A percentile compares a stretch with the other conserved stretches of the same genome.
These are phyloP conservation scores for Ogataea allantospora DNA, from an alignment of 805 yeast species.

Conservation along the genomic window DNA sequence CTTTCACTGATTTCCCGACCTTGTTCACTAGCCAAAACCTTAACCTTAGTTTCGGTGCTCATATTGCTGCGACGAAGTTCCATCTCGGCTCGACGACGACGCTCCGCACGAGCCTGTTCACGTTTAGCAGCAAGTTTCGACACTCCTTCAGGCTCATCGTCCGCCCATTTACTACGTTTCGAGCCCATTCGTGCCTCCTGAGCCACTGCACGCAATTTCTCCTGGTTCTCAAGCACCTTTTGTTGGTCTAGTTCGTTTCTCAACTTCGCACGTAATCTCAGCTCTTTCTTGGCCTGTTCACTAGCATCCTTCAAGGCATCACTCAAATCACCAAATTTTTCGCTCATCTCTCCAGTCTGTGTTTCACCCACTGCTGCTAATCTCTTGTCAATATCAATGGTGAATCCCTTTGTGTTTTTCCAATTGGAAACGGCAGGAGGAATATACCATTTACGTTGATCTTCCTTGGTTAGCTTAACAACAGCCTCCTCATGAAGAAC, in stretches of 20 bases:
- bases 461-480: slow-evolving; percentile 62
- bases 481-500: slow-evolving; percentile 60
- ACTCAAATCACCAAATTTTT: slow-evolving; percentile 60
- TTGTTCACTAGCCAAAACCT: slow-evolving; percentile 41
- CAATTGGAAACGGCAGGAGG: slow-evolving; percentile 93
- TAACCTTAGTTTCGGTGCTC: slow-evolving; percentile 44
- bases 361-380: slow-evolving; percentile 51
- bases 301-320: slow-evolving; percentile 75
- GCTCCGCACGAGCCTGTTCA: slow-evolving; percentile 40
- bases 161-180: slow-evolving; percentile 17
- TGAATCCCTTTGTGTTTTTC: slow-evolving; percentile 91
- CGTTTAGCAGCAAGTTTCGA: slow-evolving; percentile 32
- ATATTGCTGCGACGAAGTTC: slow-evolving; percentile 43
- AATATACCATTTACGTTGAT: slow-evolving; percentile 77
- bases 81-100: slow-evolving; percentile 46
- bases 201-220: slow-evolving; percentile 49
- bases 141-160: slow-evolving; percentile 17
- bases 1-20: slow-evolving; percentile 56
- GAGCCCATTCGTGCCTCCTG: slow-evolving; percentile 40
- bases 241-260: slow-evolving; percentile 49
- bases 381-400: slow-evolving; percentile 77
- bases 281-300: slow-evolving; percentile 53
- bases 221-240: slow-evolving; percentile 49
- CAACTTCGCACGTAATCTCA: slow-evolving; percentile 48
- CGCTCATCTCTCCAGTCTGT: slow-evolving; percentile 43